Conservation (phyloP, 2,329 filamentous ascomycete genomes). For the Venturia carpophila region DNA sequence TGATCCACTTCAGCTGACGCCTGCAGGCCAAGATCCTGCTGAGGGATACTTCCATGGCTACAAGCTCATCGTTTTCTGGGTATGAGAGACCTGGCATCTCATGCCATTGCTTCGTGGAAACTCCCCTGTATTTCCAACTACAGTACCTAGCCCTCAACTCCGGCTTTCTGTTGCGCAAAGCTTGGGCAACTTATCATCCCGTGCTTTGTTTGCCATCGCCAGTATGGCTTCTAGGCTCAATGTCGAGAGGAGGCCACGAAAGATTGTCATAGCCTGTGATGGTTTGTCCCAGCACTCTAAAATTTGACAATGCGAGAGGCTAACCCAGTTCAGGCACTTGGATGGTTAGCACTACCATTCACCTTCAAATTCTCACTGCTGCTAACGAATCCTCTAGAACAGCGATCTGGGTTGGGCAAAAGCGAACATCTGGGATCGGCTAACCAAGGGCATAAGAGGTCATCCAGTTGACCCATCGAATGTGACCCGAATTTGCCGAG, state of each 20-base stretch:
- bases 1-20: conserved; percentile 4
- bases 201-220: background rate
- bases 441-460: conserved; percentile 8
- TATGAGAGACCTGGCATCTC: background rate
- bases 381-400: background rate
- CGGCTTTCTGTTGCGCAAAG: background rate
- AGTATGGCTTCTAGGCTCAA: background rate
- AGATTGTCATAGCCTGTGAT: conserved; percentile 1
- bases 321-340: background rate
- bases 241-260: background rate
- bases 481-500: conserved; percentile 33
- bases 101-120: background rate
- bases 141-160: background rate
- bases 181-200: background rate
- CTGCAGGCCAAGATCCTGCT: background rate
- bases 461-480: conserved; percentile 29
- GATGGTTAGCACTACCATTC: background rate
- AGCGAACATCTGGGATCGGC: conserved; percentile 5
- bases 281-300: background rate
- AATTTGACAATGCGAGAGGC: background rate
- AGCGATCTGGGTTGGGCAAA: conserved; percentile 15
- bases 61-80: background rate
- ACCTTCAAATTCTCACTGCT: background rate
- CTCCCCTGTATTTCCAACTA: background rate
- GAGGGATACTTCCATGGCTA: background rate